Base-by-base conservation (phyloP, 208 protist genomes). In the Trypanosoma cruzi region DNA sequence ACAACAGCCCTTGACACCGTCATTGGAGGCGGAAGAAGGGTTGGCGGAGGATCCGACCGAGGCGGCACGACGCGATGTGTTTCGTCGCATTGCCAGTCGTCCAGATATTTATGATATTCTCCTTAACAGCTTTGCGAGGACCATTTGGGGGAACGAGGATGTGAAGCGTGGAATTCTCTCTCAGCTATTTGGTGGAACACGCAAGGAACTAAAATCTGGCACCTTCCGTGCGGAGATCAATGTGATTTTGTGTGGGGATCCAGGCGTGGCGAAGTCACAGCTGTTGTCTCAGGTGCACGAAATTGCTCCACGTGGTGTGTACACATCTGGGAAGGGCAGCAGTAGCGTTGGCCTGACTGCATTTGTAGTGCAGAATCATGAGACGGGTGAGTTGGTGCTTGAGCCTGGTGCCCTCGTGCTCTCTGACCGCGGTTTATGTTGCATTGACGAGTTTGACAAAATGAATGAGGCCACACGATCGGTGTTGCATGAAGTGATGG, bases 401-500 rank as follows among this genome's bases (percentile, higher is more conserved):
- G 99, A 99, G 74, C 92, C 85, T n/a, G 97, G 98, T 78, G 99
- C 99, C 10, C 82, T 99, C 0, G 98, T 99, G 8, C 84, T 99
- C 0, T 97, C 89, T 31, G 99, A 99, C 74, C 85, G 93, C 10
- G 99, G 99, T 52, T 79, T 99, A 20, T 99, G 99, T 83, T 99
- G 99, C 86, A 99, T 99, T 60, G 99, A 99, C 77, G 99, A 99
- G 85, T 99, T 99, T 83, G 99, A 99, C 81, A 99, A 99, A 84
- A 99, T 99, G 98, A 94, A 88, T 72, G 98, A 99, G 49, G 77
- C 88, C 10, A 99, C 98, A 2, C 88, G 99, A 31, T 98, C 97
- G 0, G 97, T 99, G 62, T 84, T 99, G 44, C 99, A 99, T 79
- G 99, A 99, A 86, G 99, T 96, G 22, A 99, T 99, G 99, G 99